Base-by-base conservation (phyloP, 768 basidiomycete species). In the Podaxis sp. region DNA sequence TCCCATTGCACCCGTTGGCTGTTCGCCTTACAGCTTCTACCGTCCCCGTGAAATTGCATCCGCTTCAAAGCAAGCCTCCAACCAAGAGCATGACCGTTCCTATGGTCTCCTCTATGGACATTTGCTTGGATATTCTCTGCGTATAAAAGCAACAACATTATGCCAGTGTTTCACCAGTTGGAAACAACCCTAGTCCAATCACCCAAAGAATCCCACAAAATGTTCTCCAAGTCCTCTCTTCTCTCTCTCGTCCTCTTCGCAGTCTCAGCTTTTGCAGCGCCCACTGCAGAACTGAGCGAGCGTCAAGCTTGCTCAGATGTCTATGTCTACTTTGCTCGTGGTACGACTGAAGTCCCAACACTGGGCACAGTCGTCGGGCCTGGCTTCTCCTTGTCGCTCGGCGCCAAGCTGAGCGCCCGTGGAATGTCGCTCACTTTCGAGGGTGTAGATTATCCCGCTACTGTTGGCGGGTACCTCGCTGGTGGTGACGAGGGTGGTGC, bases 301-400 rank as follows among this genome's bases (percentile, higher is more conserved):
- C 57, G 57, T 33, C 57, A 58, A 48, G 17, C 17, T 13, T 61
- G 62, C n/a, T 4, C 30, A 19, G 60, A 64, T 52, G 56, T 66
- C 39, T 46, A 52, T 2, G 57, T 57, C 22, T 59, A 46, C 42
- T 67, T 57, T 40, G 66, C 68, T 7, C 64, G 68, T 24, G 68
- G 68, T 13, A 68, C 68, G 19, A 54, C 57, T 17, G 66, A 68
- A 40, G 17, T 55, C 7, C 42, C 40, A 13, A 63, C 64, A 1
- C 22, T 67, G 13, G 68, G 68, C 3, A 59, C 59, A n/a, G 61
- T 67, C 24, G 60, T 67, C 19, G 66, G 68, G n/a, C 66, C 64
- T 4, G 36, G 61, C n/a, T 64, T 67, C 52, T 40, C 49, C 11
- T 3, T 46, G 6, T 44, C 63, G 1, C 64, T 68, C 24, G 48